Evolutionary conservation across 2,329 filamentous ascomycete genomes (phyloP).

Genomic region (Graphilbum fragrans): DNA sequence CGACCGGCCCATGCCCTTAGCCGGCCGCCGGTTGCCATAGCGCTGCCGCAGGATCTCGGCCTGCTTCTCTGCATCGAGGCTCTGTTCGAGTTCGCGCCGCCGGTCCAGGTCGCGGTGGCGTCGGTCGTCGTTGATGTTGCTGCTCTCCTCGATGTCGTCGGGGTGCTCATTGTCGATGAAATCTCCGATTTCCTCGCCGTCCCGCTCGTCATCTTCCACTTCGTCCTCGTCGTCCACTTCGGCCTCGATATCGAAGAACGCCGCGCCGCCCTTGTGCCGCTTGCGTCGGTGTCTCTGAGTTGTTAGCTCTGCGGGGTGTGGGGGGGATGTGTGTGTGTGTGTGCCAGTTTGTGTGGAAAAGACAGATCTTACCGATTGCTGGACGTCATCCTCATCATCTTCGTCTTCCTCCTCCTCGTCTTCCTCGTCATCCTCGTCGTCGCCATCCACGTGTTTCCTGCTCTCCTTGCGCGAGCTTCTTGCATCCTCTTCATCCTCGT

Average conservation of each 20-base stretch:
- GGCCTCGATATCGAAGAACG: constrained; percentile 95
- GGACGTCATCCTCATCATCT: constrained; percentile 30
- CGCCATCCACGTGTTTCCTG: constrained; percentile 14
- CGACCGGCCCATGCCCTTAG: constrained; percentile 53
- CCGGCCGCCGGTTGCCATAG: constrained; percentile 67
- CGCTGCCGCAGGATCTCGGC: constrained; percentile 77
- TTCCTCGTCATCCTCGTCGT: constrained; percentile 23
- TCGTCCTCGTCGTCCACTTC: constrained; percentile 95
- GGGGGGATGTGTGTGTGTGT: too few species aligned
- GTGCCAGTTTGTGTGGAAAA: neutral
- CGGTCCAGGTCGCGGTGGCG: constrained; percentile 90
- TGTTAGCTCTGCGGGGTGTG: neutral
- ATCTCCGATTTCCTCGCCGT: constrained; percentile 69
- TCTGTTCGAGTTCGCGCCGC: constrained; percentile 73
- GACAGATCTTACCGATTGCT: constrained; percentile 23
- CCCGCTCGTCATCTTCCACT: constrained; percentile 78
- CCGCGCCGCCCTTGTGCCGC: constrained; percentile 59
- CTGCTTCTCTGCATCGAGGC: constrained; percentile 87
- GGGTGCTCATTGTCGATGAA: constrained; percentile 85
- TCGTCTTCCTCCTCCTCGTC: constrained; percentile 27
- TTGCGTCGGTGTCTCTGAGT: constrained; percentile 62
- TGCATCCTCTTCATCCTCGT: constrained; percentile 10
- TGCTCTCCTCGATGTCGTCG: constrained; percentile 73
- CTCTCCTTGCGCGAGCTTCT: constrained; percentile 15
- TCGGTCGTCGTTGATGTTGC: constrained; percentile 75